These are phyloP conservation scores for Colletotrichum tamarilloi DNA, from an alignment of 2,329 filamentous ascomycete species.

Conservation along the genomic window DNA sequence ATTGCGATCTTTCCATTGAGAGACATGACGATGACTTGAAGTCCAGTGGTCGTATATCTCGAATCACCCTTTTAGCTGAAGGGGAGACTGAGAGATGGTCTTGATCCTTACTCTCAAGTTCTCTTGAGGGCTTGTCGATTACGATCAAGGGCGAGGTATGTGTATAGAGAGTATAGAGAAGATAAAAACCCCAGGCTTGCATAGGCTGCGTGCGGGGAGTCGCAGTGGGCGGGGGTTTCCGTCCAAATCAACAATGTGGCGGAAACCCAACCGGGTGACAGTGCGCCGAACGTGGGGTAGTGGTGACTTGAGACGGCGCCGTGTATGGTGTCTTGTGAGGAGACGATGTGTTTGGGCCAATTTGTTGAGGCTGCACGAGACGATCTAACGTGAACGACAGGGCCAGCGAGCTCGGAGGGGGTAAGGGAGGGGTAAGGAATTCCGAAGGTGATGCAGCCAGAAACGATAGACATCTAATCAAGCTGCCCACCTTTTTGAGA, in stretches of 20 bases:
- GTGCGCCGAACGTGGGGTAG: conserved; percentile 6
- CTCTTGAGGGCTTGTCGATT: background rate
- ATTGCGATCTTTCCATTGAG: conserved; percentile 21
- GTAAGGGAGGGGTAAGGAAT: conserved; percentile 15
- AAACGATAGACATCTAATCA: background rate
- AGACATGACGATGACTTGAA: background rate
- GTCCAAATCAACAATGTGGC: background rate
- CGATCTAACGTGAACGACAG: background rate
- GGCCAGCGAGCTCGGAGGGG: background rate
- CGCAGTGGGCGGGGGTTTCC: background rate
- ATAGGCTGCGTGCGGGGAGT: background rate
- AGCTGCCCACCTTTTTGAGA: background rate
- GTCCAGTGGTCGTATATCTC: background rate
- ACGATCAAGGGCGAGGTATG: too few relatives aligned
- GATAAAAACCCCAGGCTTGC: too few relatives aligned
- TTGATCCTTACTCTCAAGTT: background rate
- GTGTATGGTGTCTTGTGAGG: background rate
- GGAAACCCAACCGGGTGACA: conserved; percentile 3
- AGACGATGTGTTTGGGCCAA: background rate
- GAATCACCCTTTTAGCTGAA: background rate
- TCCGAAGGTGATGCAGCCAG: background rate
- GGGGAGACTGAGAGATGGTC: background rate
- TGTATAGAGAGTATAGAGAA: too few relatives aligned
- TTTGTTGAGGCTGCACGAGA: background rate
- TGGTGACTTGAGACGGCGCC: background rate